Base-by-base conservation (phyloP, 1,139 yeast species). In the Debaryomyces psychrophilus region DNA sequence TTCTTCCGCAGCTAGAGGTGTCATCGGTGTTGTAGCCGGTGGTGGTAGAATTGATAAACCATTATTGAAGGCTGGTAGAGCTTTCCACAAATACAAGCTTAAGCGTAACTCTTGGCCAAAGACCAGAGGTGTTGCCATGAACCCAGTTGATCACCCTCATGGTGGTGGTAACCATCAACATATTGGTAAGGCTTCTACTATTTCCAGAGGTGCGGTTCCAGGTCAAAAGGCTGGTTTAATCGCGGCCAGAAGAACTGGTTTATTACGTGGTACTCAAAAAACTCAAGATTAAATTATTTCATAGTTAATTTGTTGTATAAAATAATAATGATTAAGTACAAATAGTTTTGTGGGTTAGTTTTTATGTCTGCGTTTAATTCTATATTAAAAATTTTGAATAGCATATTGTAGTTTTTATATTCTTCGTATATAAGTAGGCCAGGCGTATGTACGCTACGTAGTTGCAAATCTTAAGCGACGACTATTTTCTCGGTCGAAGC, bases 111-210 rank as follows among this genome's bases (percentile, higher is more conserved):
- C 96, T 63, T 90, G 97, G 97, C 97, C 97, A 81, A 90, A 88
- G 88, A 92, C 97, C 74, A 90, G 97, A 83, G 98, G 97, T 90
- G 97, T 90, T 76, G 97, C 97, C 76, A 90, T 90, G 97, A 88
- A 90, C 83, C 98, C 98, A 79, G 98, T 92, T 75, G 98, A 92
- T 78, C 98, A 92, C 84, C 98, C 98, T 77, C 98, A 92, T 79
- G 99, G 99, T 88, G 99, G 99, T 92, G 99, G 99, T 93, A 93
- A 93, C 97, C 99, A 93, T 82, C 99, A 93, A 85, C 99, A 93
- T 79, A 93, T 93, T 85, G 98, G 99, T 92, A 93, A 93, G 87
- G 99, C 99, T 74, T 93, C 99, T 70, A 93, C 99, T 73, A 93
- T 93, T 71, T 87, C 97, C 67, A 90, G 99, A 88, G 96, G 96